phyloP scores from a whole-genome alignment of 1,284 basidiomycete genomes.

The Austroboletus olivaceoglutinosus region DNA sequence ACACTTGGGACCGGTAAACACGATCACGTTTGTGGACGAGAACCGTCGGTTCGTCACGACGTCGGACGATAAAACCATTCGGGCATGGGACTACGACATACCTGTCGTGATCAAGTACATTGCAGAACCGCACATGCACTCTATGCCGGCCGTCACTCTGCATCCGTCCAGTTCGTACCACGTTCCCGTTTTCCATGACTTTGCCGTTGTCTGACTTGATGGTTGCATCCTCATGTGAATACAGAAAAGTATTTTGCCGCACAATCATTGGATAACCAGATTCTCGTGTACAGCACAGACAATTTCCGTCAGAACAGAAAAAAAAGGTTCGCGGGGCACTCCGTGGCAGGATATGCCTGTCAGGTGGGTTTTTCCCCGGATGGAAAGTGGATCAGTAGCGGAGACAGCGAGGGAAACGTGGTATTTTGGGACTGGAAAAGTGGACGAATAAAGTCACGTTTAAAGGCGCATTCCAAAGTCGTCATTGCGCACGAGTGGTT shows the following conservation, averaged over 20 bases:
- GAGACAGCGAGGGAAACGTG: conserved; percentile 92
- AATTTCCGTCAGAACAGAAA: conserved; percentile 98
- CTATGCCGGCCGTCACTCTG: conserved; percentile 95
- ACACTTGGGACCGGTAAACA: conserved; percentile 97
- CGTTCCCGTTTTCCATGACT: background rate
- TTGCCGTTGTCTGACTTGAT: background rate
- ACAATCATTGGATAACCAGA: conserved; percentile 97
- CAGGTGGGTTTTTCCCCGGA: conserved; percentile 97
- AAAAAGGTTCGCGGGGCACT: conserved; percentile 97
- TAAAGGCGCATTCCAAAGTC: conserved; percentile 90
- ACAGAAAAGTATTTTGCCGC: conserved; percentile 95
- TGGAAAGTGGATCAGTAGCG: conserved; percentile 95
- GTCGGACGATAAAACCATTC: conserved; percentile 98
- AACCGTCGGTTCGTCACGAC: conserved; percentile 97
- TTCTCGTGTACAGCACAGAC: conserved; percentile 94
- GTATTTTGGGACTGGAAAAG: conserved; percentile 99
- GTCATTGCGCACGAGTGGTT: conserved; percentile 98
- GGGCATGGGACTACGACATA: conserved; percentile 98
- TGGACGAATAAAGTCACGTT: conserved; percentile 86
- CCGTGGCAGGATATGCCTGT: conserved; percentile 95
- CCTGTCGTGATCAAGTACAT: conserved; percentile 99
- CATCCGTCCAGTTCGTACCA: conserved; percentile 84
- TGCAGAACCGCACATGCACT: conserved; percentile 99
- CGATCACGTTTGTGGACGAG: conserved; percentile 97
- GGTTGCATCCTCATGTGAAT: conserved; percentile 8